These are phyloP conservation scores for Amanita polypyramis DNA, from an alignment of 768 basidiomycete species.

Conservation along the genomic window DNA sequence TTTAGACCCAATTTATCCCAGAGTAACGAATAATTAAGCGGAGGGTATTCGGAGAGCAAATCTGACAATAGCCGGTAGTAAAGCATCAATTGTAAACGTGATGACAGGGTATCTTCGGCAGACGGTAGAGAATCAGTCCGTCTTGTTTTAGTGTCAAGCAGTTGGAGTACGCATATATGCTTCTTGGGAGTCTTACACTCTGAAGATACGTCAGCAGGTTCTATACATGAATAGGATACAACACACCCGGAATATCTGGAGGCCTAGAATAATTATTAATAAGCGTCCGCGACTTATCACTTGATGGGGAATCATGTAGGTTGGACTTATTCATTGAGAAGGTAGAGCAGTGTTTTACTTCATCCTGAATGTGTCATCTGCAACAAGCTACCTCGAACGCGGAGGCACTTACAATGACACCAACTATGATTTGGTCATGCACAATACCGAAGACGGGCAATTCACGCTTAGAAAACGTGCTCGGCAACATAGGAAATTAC, in stretches of 20 bases:
- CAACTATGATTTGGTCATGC: slow-evolving; percentile 52
- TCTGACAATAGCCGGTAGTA: slow-evolving; percentile 57
- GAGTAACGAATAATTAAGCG: slow-evolving; percentile 41
- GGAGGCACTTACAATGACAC: slow-evolving; percentile 51
- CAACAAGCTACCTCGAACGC: neutral
- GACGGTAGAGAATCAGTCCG: slow-evolving; percentile 36
- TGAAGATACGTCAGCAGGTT: neutral
- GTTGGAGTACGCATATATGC: slow-evolving; percentile 23
- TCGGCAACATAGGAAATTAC: neutral
- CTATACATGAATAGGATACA: neutral
- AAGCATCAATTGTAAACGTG: slow-evolving; percentile 68
- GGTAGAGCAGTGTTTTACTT: slow-evolving; percentile 17
- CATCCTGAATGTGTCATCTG: slow-evolving; percentile 32
- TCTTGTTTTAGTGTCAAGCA: slow-evolving; percentile 69
- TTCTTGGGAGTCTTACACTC: neutral
- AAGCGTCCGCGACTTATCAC: neutral
- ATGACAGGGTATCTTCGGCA: slow-evolving; percentile 43
- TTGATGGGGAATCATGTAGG: neutral
- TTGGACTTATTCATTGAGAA: slow-evolving; percentile 11
- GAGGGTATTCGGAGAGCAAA: slow-evolving; percentile 31
- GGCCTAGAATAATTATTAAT: neutral
- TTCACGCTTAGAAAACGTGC: slow-evolving; percentile 47
- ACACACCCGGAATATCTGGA: neutral
- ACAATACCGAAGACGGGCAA: slow-evolving; percentile 76
- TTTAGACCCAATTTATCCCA: slow-evolving; percentile 40